phyloP scores from a whole-genome alignment of 108 stramenopile species.

The Cyclotella sp. region DNA sequence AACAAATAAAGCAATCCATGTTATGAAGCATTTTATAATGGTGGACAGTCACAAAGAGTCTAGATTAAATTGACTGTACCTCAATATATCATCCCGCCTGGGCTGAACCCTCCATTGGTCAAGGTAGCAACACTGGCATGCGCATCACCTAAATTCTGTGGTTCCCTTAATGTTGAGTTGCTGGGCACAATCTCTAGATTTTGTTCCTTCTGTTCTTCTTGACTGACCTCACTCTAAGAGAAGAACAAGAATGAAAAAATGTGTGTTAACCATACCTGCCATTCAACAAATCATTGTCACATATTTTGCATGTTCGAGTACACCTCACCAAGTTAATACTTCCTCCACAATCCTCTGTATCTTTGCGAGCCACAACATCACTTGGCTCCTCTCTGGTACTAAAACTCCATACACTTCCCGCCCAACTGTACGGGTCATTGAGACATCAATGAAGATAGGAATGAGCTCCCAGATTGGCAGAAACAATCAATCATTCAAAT shows the following conservation, averaged over 20 bases:
- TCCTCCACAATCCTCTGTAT: constrained; percentile 62
- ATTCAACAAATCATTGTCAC: too few relatives aligned
- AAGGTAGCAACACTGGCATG: not conserved
- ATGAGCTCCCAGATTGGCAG: too few relatives aligned
- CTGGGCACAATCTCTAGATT: constrained; percentile 10
- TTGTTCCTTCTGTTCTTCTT: constrained; percentile 43
- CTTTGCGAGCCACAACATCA: constrained; percentile 58
- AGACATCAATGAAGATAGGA: too few relatives aligned
- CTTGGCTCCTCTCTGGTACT: constrained; percentile 43
- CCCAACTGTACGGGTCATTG: too few relatives aligned
- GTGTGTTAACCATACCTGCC: too few relatives aligned
- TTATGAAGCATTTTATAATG: not conserved
- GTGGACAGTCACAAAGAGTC: not conserved
- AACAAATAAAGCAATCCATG: not conserved
- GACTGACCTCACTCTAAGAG: constrained; percentile 36
- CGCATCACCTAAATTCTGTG: constrained; percentile 22
- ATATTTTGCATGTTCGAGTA: too few relatives aligned
- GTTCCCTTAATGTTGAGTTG: not conserved
- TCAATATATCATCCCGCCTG: constrained; percentile 69
- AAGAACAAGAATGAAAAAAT: too few relatives aligned
- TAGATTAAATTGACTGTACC: constrained; percentile 2
- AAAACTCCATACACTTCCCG: constrained; percentile 22
- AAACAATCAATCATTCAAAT: too few relatives aligned
- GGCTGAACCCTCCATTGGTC: constrained; percentile 55
- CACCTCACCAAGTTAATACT: constrained; percentile 26